Evolutionary conservation across 257 asterid species (phyloP).

Genomic region (Solanum sejunctum): DNA sequence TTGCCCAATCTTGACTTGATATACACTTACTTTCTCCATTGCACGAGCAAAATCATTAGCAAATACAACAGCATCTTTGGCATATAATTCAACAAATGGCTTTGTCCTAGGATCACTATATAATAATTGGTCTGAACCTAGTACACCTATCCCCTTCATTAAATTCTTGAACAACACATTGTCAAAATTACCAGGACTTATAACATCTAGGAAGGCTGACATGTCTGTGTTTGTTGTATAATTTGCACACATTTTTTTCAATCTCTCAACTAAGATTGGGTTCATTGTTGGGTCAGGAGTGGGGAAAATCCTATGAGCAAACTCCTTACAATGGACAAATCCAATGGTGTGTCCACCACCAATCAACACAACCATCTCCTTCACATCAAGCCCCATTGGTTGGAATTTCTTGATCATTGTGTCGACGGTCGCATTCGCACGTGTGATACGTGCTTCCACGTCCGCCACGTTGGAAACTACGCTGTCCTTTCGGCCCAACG

Average conservation of each 20-base stretch:
- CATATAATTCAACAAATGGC: constrained; percentile 59
- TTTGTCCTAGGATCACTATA: constrained; percentile 50
- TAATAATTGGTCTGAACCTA: constrained; percentile 49
- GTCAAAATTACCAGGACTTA: constrained; percentile 80
- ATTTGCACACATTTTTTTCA: constrained; percentile 39
- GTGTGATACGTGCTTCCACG: constrained; percentile 62
- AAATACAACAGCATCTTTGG: constrained; percentile 42
- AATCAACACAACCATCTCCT: constrained; percentile 68
- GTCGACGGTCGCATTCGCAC: constrained; percentile 34
- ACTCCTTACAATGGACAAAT: constrained; percentile 63
- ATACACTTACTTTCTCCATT: constrained; percentile 50
- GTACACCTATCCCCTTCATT: constrained; percentile 41
- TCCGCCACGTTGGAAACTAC: constrained; percentile 20
- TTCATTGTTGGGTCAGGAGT: constrained; percentile 50
- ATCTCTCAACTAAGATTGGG: constrained; percentile 35
- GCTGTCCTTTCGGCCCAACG: constrained; percentile 57
- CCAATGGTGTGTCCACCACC: constrained; percentile 82
- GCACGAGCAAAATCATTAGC: constrained; percentile 41
- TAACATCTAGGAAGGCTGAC: constrained; percentile 72
- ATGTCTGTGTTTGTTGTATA: constrained; percentile 18
- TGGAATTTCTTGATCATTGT: constrained; percentile 37
- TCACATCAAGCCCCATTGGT: constrained; percentile 18
- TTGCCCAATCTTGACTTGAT: constrained; percentile 33
- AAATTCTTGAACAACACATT: constrained; percentile 45
- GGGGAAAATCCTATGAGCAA: constrained; percentile 40